Evolutionary conservation across 495 filamentous ascomycete genomes (phyloP), one percentile per base, ranked within the genome.

Genomic region (Talaromyces trachyspermus): DNA sequence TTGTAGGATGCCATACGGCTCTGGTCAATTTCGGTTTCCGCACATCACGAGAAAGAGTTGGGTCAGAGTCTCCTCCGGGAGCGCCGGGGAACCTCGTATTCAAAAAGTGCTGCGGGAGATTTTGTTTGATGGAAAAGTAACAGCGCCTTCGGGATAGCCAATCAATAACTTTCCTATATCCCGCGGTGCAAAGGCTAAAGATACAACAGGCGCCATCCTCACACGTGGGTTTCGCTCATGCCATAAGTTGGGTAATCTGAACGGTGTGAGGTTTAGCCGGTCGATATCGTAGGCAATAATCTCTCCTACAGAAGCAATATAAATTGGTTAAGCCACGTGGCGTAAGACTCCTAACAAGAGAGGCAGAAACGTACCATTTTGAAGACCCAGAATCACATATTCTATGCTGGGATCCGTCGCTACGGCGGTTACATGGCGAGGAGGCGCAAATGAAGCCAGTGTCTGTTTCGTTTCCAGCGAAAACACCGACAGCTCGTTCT

Each of bases 161-260:
- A 98, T 85, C 50, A 97, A 55, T 17, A 98, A 69, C 55, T 83
- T 86, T n/a, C 92, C 92, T 55, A 96, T 87, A 62, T 98, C 90
- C 50, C 89, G 77, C 2, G 94, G 89, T 52, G 95, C 92, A 45
- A 96, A 74, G 45, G 85, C 76, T 53, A 98, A 64, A 2, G 84
- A 80, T n/a, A 95, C 74, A 33, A 89, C 69, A 3, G 82, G 77
- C 11, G 66, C 70, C 7, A 77, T 54, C 29, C 75, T 69, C 17
- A 78, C 65, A 33, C 76, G 72, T 11, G 78, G 64, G 63, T 84
- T 75, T 35, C 74, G 69, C 42, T 86, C 77, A 44, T 65, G 65
- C 91, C 89, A 96, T 15, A 95, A 74, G 58, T 95, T 94, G 11
- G 87, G 83, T 29, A 97, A 77, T 48, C 75, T 80, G 59, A 91